These are phyloP conservation scores for Xerocomellus chrysenteron DNA, from an alignment of 768 basidiomycete genomes.

Conservation along the genomic window DNA sequence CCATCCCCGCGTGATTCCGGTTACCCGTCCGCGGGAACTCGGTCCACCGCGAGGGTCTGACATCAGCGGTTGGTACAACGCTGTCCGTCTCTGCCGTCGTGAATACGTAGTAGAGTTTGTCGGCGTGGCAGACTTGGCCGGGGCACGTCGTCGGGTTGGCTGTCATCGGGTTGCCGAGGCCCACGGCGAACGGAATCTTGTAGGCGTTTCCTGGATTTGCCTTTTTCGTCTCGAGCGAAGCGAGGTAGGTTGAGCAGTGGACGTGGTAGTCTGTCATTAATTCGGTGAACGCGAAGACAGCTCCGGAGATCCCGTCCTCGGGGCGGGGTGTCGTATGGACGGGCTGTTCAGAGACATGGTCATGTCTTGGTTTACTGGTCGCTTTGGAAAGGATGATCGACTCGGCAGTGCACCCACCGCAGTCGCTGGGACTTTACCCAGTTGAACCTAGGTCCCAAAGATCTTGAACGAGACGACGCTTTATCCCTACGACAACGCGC, in stretches of 20 bases:
- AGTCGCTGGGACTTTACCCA: too few species aligned
- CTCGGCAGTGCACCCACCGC: too few species aligned
- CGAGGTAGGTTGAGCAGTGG: constrained; percentile 7
- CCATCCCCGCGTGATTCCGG: constrained; percentile 9
- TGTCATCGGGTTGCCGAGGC: constrained; percentile 6
- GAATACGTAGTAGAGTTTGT: constrained; percentile 10
- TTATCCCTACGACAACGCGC: too few species aligned
- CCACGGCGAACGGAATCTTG: constrained; percentile 2
- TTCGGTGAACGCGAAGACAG: constrained; percentile 1
- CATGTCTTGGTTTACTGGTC: too few species aligned
- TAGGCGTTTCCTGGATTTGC: constrained; percentile 14
- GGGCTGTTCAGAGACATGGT: neutral
- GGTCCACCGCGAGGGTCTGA: constrained; percentile 2
- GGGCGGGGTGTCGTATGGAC: constrained; percentile 10
- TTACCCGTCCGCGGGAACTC: constrained; percentile 6
- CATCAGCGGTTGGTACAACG: constrained; percentile 12
- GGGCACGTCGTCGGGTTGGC: constrained; percentile 2
- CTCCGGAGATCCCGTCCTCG: constrained; percentile 3
- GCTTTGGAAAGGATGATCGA: neutral
- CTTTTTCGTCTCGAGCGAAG: constrained; percentile 9
- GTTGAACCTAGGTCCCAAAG: too few species aligned
- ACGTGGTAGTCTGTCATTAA: constrained; percentile 8
- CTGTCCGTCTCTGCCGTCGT: constrained; percentile 9
- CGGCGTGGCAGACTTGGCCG: constrained; percentile 11
- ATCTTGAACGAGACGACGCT: too few species aligned